Conservation (phyloP, 345 rosid genomes). For the Gynandropsis gynandra region DNA sequence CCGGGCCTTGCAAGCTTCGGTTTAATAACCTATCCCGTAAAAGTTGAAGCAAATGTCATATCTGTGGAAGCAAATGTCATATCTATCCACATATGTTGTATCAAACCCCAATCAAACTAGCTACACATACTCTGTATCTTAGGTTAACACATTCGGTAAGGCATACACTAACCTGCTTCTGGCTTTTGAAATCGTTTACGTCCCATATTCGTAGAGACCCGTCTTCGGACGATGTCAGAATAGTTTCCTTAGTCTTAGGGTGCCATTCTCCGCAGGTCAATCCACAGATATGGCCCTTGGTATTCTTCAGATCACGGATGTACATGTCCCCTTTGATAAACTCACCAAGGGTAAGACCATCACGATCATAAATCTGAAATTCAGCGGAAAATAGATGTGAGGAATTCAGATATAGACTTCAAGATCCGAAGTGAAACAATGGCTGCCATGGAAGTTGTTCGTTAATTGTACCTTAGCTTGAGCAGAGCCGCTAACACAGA, state of each 20-base stretch:
- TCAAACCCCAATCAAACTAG: not conserved
- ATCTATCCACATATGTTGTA: slow-evolving; percentile 5
- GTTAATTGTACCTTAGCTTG: slow-evolving; percentile 73
- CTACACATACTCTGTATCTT: not conserved
- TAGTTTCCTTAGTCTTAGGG: slow-evolving; percentile 72
- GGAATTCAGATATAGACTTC: not conserved
- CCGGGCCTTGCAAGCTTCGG: slow-evolving; percentile 99
- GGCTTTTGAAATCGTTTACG: slow-evolving; percentile 89
- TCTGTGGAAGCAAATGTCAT: too few species aligned
- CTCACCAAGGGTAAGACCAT: slow-evolving; percentile 92
- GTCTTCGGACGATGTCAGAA: slow-evolving; percentile 93
- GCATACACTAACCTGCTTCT: slow-evolving; percentile 57
- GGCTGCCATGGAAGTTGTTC: not conserved
- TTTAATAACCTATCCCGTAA: slow-evolving; percentile 70
- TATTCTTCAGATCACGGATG: slow-evolving; percentile 91
- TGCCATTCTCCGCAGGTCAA: slow-evolving; percentile 98
- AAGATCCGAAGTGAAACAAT: not conserved
- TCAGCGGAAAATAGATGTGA: slow-evolving; percentile 11
- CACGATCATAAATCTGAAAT: slow-evolving; percentile 85
- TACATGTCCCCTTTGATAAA: slow-evolving; percentile 98
- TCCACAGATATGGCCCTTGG: slow-evolving; percentile 91
- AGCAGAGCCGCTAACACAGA: slow-evolving; percentile 92
- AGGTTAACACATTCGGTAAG: not conserved
- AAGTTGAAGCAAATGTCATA: slow-evolving; percentile 17
- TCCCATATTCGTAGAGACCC: slow-evolving; percentile 97